Evolutionary conservation across 371 early-diverging fungal genomes (phyloP), one percentile per base, ranked within the genome.

Genomic region (Saksenaea oblongispora): DNA sequence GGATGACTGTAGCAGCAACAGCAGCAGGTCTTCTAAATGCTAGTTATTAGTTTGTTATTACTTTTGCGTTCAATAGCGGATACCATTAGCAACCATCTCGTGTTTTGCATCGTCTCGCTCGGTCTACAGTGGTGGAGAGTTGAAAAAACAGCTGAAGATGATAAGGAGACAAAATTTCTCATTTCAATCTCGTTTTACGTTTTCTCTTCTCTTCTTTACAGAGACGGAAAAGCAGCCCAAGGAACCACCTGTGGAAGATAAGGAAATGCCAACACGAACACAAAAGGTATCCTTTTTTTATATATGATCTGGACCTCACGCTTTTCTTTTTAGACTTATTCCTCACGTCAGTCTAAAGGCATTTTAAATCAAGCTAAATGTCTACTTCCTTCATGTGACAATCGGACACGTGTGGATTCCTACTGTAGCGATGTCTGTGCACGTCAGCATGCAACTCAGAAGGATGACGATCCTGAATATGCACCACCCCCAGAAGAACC

Each of bases 401-500:
- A 80, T 44, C 63, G 58, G 26, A 80, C 80, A 3, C 71, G 74
- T 8, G 69, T 65, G 0, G 77, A 80, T 63, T 76, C 77, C 1
- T 80, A 75, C 24, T 80, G 80, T 34, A 80, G 80, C 41, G 77
- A 80, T 73, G 69, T 72, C 3, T 80, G 80, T 58, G 80, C 77
- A 15, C 57, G 63, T 51, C 63, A 63, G 37, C 53, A 64, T 58
- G 57, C 63, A 0, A 34, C 47, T 14, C 62, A 63, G 42, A 60
- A 37, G 28, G n/a, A 62, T 0, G 67, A 63, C 3, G 67, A 70
- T 26, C 51, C 61, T 17, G 63, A 70, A 18, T 59, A 66, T n/a
- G 35, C 41, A 18, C 62, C 66, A 8, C 7, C 22, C 31, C 0
- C 37, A 18, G 28, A 54, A 54, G 34, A 47, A 17, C 14, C 10